Base-by-base conservation (phyloP, 2,329 filamentous ascomycete species). In the Trichoderma pleuroti region DNA sequence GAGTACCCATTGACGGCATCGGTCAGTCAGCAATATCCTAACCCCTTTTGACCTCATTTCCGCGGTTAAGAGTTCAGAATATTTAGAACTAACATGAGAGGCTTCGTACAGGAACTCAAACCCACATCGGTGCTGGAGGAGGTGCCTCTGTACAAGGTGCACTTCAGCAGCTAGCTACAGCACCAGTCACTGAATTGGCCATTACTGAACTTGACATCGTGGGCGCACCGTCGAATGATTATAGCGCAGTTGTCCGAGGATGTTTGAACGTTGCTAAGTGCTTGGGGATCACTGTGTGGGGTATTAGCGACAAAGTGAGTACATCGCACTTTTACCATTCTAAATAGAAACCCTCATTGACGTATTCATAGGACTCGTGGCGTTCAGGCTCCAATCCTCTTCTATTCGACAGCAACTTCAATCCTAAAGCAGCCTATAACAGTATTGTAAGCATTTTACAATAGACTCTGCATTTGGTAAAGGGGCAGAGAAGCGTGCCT, bases 101-200 rank as follows among this genome's bases (percentile, higher is more conserved):
- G 5, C 10, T 28, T 3, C 39, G n/a, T 16, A 54, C 30, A 65
- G 63, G 63, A 39, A 65, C 46, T 28, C 63, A 65, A 56, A 54
- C 63, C 2, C 63, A 65, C 14, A 16, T 65, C 11, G 28, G 63
- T 36, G 21, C 46, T 18, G 63, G 63, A 54, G 63, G 46, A 65
- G 63, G 46, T 4, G n/a, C 63, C 14, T 18, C 30, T n/a, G 26
- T 54, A 34, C 63, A 26, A 21, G 46, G 21, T 10, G 63, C 63
- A 26, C 63, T 65, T 54, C 46, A 65, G 32, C 63, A 65, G 49
- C 49, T 65, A 4, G 63, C 63, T 28, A 65, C 63, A 26, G 63
- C 42, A 9, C 63, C 63, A 7, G 32, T 65, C 21, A 56, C 63
- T 11, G 63, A 65, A 36, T 10, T 65, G 14, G 63, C 63, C 16